Percentiles rank a stretch among this genome's conserved stretches.
These are phyloP conservation scores for Eucalyptus pauciflora DNA, from an alignment of 345 rosid species.

Conservation along the genomic window DNA sequence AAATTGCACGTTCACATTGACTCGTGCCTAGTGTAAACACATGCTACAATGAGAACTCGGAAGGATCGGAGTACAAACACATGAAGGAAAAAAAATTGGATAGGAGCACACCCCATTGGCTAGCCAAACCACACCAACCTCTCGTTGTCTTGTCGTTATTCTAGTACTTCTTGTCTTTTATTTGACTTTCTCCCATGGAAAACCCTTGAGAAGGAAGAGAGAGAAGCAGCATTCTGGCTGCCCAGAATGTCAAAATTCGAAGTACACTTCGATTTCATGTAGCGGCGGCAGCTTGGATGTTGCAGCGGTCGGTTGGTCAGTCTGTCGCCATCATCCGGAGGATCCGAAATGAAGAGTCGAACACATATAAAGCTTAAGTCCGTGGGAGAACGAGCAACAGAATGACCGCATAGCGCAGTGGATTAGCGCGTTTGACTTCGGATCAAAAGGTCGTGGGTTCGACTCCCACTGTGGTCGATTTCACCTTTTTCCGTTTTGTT, in stretches of 20 bases:
- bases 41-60: background rate
- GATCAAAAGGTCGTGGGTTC: constrained; percentile 49
- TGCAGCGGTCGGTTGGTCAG: background rate
- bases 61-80: background rate
- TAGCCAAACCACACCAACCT: background rate
- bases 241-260: background rate
- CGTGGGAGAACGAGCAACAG: rapidly evolving
- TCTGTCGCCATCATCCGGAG: background rate
- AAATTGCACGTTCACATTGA: background rate
- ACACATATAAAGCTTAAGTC: rapidly evolving
- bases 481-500: rapidly evolving
- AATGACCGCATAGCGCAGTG: constrained; percentile 49
- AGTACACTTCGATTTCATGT: background rate
- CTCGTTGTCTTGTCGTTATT: background rate
- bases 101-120: background rate
- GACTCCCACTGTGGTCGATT: constrained; percentile 23
- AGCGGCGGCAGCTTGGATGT: background rate
- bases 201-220: background rate
- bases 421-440: constrained; percentile 44
- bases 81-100: background rate
- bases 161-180: background rate
- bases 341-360: background rate
- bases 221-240: background rate
- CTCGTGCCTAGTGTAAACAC: background rate
- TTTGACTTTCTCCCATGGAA: background rate